These are phyloP conservation scores for Eremomyces bilateralis DNA, from an alignment of 495 filamentous ascomycete genomes.

Conservation along the genomic window DNA sequence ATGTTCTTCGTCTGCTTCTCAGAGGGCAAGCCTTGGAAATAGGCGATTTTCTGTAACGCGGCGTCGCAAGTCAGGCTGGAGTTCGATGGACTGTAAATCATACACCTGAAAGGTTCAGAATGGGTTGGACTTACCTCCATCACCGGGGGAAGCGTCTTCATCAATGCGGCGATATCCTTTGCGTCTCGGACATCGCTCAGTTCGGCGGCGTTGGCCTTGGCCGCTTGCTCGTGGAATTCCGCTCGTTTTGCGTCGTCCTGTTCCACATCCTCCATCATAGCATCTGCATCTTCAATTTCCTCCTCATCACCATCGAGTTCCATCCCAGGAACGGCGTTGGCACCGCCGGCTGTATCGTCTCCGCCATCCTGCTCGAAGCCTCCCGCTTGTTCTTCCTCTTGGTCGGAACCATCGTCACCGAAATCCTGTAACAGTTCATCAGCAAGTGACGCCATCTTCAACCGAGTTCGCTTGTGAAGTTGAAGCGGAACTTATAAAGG, in stretches of 20 bases:
- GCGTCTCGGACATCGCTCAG: constrained; percentile 49
- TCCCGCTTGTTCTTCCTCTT: constrained; percentile 28
- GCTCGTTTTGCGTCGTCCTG: constrained; percentile 9
- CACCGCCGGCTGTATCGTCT: constrained; percentile 23
- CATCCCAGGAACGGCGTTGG: constrained; percentile 21
- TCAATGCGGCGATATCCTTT: constrained; percentile 47
- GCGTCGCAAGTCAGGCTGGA: constrained; percentile 23
- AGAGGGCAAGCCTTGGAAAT: constrained; percentile 49
- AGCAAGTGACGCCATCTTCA: constrained; percentile 51
- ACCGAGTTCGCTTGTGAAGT: constrained; percentile 10
- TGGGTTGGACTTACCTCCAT: constrained; percentile 55
- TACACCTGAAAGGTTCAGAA: too few relatives aligned
- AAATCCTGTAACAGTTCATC: constrained; percentile 82
- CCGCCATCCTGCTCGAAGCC: constrained; percentile 18
- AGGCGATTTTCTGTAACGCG: constrained; percentile 47
- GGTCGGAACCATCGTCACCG: constrained; percentile 40
- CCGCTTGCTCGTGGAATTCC: constrained; percentile 40
- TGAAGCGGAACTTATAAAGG: too few relatives aligned
- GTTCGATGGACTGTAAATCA: constrained; percentile 2
- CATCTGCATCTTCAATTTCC: constrained; percentile 20
- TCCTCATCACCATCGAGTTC: constrained; percentile 26
- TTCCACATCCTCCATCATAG: constrained; percentile 20
- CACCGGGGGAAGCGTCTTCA: constrained; percentile 56
- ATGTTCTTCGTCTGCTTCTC: constrained; percentile 31
- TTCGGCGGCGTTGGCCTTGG: constrained; percentile 51